Evolutionary conservation across 2,329 filamentous ascomycete genomes (phyloP), one percentile per base, ranked within the genome.

Genomic region (Ascochyta clinopodiicola): DNA sequence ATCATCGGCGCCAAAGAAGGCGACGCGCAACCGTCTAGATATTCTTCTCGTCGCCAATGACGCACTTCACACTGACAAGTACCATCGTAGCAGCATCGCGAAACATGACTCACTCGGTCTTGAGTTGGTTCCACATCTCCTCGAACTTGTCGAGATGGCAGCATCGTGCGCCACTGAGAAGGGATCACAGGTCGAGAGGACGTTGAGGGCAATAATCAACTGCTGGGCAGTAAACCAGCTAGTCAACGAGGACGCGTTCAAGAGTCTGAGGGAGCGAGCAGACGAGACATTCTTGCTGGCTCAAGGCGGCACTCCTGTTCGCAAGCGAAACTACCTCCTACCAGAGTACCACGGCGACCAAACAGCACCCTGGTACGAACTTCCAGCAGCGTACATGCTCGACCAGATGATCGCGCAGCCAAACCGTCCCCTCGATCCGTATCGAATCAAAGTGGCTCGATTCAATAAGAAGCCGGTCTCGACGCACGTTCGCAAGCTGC

Each of bases 301-400:
- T 7, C 70, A 67, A 57, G 66, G 67, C 9, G 61, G 60, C 22
- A 58, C 44, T 3, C 60, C 59, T 29, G 47, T 82, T 15, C 88
- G 84, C 64, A 81, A 88, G 56, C 78, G 78, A 1, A 67, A 88
- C 29, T 94, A 86, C 67, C 75, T 88, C 25, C 83, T 96, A 73
- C 92, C 92, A 19, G 81, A 89, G 1, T 85, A 84, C 51, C 92
- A 96, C 71, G 92, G 92, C 36, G 90, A 96, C 69, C 77, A 82
- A 1, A 83, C 85, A 0, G 86, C 83, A 4, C 86, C 89, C 0
- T 96, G 89, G 84, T 90, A 92, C 75, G 91, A 96, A 61, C 79
- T 96, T 0, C 92, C 92, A 0, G 91, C 91, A 1, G 89, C 86
- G 2, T 94, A 91, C 62, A 88, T 93, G 80, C 83, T 96, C 42